Evolutionary conservation across 164 flowering plant genomes (phyloP), one percentile per base, ranked within the genome.

Genomic region (Magnolia sinica): DNA sequence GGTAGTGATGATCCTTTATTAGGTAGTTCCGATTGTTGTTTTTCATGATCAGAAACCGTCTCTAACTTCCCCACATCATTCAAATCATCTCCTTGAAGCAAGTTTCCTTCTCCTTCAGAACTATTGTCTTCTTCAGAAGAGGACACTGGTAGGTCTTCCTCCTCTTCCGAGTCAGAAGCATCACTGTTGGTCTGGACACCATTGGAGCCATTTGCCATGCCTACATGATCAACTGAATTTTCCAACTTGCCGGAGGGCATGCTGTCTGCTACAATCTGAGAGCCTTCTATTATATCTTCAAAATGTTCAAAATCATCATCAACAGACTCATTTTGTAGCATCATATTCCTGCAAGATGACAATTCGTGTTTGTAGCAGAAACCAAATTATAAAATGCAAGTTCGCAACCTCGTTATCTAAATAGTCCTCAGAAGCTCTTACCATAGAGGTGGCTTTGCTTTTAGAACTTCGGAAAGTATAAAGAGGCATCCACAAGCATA

Each of bases 231-330:
- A 50, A 8, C 68, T 27, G 79, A 63, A 67, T 24, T 76, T 71
- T 78, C 72, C 75, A 51, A 73, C 78, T 75, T 74, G 70, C 78
- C 78, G 14, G 79, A 20, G 10, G 66, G 75, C 73, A 76, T 52
- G 37, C 51, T n/a, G 58, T 45, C 72, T 16, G 78, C 69, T 70
- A 80, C 78, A 78, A 76, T 77, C 19, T 86, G 90, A 29, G 84
- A 76, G 45, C 88, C 91, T 79, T 92, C 97, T 73, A 79, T 72
- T 20, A 91, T 80, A 82, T 96, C 98, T 80, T 92, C 90, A 79
- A 96, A 96, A 82, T 96, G 98, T 83, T 96, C 99, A 67, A 89
- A 70, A 70, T 94, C 98, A n/a, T 94, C 98, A 90, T 96, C 97
- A 82, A 81, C 77, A 18, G 89, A 81, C 85, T 96, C 99, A 82